Base-by-base conservation (phyloP, 108 stramenopile genomes). In the Skeletonema costatum region DNA sequence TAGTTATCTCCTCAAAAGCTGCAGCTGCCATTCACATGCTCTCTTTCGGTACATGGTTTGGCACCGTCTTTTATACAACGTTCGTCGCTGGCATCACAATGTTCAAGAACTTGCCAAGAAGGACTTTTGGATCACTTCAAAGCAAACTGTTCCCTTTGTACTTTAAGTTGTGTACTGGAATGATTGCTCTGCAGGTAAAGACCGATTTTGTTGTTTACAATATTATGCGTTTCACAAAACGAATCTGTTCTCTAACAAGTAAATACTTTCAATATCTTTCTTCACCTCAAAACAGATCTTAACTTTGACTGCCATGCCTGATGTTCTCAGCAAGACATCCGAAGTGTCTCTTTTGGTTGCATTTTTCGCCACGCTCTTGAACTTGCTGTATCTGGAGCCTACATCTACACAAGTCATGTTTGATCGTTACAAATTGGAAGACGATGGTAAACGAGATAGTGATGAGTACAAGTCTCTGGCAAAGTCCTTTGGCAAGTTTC, bases 21-120 rank as follows among this genome's bases (percentile, higher is more conserved):
- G 71, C 81, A 19, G 86, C 87, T 13, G 64, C 86, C 32, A 33
- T 89, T 19, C 91, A 92, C 61, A 39, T 89, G 8, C 81, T 92
- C 29, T 85, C 91, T 0, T 89, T 89, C 70, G 73, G 73, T n/a
- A 88, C 87, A 8, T 92, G 91, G 91, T 92, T 92, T 62, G 91
- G 91, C 3, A 85, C 86, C 14, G 85, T 81, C n/a, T 74, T 87
- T 0, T 90, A 89, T 71, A 89, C 89, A 14, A 91, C 92, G 4
- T 95, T 95, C 74, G 53, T 93, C 16, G 86, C 85, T 25, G 94
- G 94, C 7, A 88, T 95, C 51, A 86, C 86, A 38, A 93, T 93
- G 92, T 90, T 93, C 75, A 89, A 92, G 69, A 92, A 92, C 62
- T 69, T 95, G 17, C 94, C 94, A 2, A 65, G 91, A n/a, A 83